Base-by-base conservation (phyloP, 2,329 filamentous ascomycete genomes). In the Alternaria sp. region DNA sequence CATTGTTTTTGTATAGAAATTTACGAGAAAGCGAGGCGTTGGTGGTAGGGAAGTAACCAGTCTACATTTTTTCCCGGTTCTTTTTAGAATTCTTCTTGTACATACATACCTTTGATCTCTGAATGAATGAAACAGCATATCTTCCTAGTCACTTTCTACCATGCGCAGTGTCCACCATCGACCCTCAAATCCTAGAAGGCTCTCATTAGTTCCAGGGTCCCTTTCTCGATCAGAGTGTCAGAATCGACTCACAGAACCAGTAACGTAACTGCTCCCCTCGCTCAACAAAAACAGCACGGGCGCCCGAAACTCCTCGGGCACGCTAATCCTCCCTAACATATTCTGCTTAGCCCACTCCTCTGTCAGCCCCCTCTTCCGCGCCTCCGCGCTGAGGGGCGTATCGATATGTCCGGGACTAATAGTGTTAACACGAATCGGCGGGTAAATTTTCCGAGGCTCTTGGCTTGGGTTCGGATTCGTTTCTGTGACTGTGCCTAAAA, bases 181-280 rank as follows among this genome's bases (percentile, higher is more conserved):
- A 82, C 77, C 22, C 80, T 72, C 50, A 82, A 70, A 65, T 81
- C 78, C 59, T 72, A 11, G 27, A 18, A 7, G 10, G 12, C 8
- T n/a, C 43, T 18, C 8, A 7, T 55, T 32, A 61, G 54, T 40
- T 32, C 7, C 34, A 32, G 7, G 20, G 9, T 11, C n/a, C 22
- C 18, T 11, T 8, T 4, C 16, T n/a, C 12, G 7, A 18, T 8
- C 5, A 14, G 10, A 10, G 16, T n/a, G 5, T 4, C 12, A 22
- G 18, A 16, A 46, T 48, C 5, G 4, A 66, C 65, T 56, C 50
- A 64, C 68, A 20, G 80, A 74, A 20, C 80, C 86, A 10, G 87
- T 89, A 61, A 93, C 88, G 78, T 94, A 94, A 51, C 83, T 84
- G 53, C 88, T 88, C 8, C 68, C 73, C 3, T 72, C 69, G 2